Evolutionary conservation across 169 alveolate species (phyloP).

Genomic region (Perkinsus marinus): DNA sequence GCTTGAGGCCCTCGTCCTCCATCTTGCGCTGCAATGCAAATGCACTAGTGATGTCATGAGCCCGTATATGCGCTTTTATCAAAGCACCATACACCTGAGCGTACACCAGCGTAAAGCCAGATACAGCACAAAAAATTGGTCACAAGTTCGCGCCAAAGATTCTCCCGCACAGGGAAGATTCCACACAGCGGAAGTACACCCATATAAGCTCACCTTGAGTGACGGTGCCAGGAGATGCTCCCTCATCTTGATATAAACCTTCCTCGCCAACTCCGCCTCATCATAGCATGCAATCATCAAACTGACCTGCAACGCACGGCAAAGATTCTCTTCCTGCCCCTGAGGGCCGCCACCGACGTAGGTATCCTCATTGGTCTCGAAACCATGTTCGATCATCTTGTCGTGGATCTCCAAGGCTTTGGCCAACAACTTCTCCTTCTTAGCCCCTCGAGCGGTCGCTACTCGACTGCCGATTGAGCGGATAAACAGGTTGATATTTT

Average conservation of each 20-base stretch:
- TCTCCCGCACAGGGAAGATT: no score
- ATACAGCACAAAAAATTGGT: no score
- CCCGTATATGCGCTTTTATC: slow-evolving; percentile 41
- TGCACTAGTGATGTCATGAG: slow-evolving; percentile 45
- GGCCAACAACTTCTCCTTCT: neutral
- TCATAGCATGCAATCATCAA: neutral
- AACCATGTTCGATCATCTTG: neutral
- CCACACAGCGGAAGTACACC: no score
- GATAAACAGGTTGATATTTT: neutral
- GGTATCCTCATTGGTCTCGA: neutral
- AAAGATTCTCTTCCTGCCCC: no score
- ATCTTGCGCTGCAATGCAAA: slow-evolving; percentile 46
- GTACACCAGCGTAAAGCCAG: no score
- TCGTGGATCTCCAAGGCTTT: neutral
- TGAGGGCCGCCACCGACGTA: neutral
- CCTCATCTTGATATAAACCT: neutral
- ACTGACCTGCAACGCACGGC: no score
- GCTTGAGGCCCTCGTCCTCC: slow-evolving; percentile 43
- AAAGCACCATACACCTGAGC: slow-evolving; percentile 14
- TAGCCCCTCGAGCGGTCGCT: neutral
- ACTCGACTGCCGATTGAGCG: neutral
- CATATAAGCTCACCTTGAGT: neutral
- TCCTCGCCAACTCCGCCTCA: neutral
- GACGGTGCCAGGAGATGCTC: neutral
- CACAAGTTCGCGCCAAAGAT: no score